Evolutionary conservation across 768 basidiomycete genomes (phyloP), one percentile per base, ranked within the genome.

Genomic region (Albatrellus ellisii): DNA sequence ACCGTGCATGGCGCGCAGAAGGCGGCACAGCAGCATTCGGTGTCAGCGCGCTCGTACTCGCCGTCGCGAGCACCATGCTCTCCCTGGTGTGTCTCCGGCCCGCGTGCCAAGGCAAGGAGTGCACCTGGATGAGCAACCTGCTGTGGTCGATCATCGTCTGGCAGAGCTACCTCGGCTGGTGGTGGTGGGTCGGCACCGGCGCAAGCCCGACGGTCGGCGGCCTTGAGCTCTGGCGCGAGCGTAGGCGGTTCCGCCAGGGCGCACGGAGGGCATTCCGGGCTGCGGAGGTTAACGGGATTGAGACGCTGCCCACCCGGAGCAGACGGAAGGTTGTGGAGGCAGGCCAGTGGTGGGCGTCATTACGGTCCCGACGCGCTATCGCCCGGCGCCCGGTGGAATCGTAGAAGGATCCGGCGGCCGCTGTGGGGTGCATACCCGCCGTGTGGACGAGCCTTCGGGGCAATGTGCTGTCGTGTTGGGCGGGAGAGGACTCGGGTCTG

Each of bases 141-240:
- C 20, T 36, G 7, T 21, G 15, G 15, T 18, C 20, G 9, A 22
- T 36, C 17, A 36, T 36, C 11, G 10, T 36, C 20, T 36, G 35
- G 35, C 35, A 36, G 35, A 36, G 35, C 35, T 36, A 36, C 20
- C 35, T 36, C 6, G 35, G 17, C 2, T 36, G 35, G 35, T 36
- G 35, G 35, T 36, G 35, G 35, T 36, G 35, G 35, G 35, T 36
- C 17, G 17, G 35, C 20, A 21, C 35, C 6, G 35, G 35, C 18
- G 35, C 25, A 12, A 22, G 35, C 17, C 2, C 25, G 18, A 36
- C 5, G 20, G 35, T 12, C 14, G 25, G 7, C 29, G 29, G 12
- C 12, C 29, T 31, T 22, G 35, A 21, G 12, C 14, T 18, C n/a
- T 18, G 20, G 8, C 20, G 35, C 35, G 21, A 18, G 17, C n/a